A percentile compares a stretch with the other conserved stretches of the same genome.
Evolutionary conservation across 306 rosid genomes (phyloP).

Genomic region (Inga leiocalycina): DNA sequence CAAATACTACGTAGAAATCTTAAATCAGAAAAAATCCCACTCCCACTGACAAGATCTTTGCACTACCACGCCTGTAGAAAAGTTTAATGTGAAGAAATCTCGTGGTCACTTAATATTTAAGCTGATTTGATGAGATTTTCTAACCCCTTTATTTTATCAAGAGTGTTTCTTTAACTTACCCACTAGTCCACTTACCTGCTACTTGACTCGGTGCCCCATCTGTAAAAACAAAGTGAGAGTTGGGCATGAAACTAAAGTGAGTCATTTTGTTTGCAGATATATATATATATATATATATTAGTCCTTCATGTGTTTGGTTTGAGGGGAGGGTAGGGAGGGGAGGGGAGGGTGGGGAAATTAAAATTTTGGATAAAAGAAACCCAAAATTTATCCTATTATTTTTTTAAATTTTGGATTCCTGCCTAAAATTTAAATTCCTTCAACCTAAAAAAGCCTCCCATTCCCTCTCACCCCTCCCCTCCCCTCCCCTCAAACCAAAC

Average conservation of each 20-base stretch:
- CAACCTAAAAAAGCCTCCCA: too few relatives aligned
- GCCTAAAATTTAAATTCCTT: too few relatives aligned
- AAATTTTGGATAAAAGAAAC: too few relatives aligned
- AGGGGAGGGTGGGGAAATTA: too few relatives aligned
- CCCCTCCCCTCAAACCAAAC: too few relatives aligned
- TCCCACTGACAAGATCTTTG: background rate
- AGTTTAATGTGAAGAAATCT: background rate
- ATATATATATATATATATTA: background rate
- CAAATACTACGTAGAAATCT: background rate
- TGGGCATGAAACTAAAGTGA: background rate
- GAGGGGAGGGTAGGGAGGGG: too few relatives aligned
- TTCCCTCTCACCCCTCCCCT: too few relatives aligned
- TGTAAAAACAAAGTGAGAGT: background rate
- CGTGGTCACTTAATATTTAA: background rate
- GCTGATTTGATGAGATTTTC: background rate
- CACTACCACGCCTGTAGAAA: background rate
- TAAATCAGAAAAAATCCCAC: conserved; percentile 7
- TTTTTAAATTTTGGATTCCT: too few relatives aligned
- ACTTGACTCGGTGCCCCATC: background rate
- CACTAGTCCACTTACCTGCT: background rate
- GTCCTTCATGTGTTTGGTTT: background rate
- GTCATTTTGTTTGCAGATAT: too few relatives aligned
- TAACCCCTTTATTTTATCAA: background rate
- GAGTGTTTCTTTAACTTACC: background rate
- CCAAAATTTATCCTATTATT: too few relatives aligned